Percentiles rank a stretch among this genome's conserved stretches.
phyloP scores from a whole-genome alignment of 1,139 yeast genomes.

The Schizosaccharomyces versatilis region DNA sequence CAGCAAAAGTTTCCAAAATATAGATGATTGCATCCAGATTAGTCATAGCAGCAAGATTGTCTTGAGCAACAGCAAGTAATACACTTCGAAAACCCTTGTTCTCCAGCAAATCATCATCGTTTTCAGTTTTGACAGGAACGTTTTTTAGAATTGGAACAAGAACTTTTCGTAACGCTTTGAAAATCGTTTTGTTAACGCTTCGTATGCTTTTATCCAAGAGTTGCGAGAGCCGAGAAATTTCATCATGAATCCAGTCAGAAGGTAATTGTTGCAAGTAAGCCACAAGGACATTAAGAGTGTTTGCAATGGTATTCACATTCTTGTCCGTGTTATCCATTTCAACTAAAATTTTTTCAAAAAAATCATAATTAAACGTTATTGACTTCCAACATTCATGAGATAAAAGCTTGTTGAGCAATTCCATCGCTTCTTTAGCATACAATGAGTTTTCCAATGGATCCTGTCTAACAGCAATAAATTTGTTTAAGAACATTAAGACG shows the following conservation, averaged over 20 bases:
- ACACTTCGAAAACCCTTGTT: constrained; percentile 43
- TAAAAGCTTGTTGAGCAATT: constrained; percentile 22
- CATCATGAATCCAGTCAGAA: constrained; percentile 48
- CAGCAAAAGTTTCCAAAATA: constrained; percentile 61
- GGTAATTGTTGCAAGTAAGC: constrained; percentile 63
- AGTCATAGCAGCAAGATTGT: constrained; percentile 50
- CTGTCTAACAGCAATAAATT: constrained; percentile 73
- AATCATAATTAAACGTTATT: constrained; percentile 58
- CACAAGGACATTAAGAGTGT: constrained; percentile 77
- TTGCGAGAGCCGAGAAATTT: constrained; percentile 42
- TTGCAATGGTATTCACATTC: constrained; percentile 52
- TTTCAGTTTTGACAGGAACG: constrained; percentile 21
- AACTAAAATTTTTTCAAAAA: constrained; percentile 67
- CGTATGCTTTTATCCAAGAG: constrained; percentile 63
- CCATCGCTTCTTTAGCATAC: constrained; percentile 16
- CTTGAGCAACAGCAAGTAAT: constrained; percentile 49
- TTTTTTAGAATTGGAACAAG: constrained; percentile 44
- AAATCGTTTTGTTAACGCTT: constrained; percentile 29
- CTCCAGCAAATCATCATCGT: constrained; percentile 25
- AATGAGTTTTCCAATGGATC: constrained; percentile 68
- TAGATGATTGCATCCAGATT: constrained; percentile 79
- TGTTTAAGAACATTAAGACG: constrained; percentile 62
- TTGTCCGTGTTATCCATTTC: constrained; percentile 52
- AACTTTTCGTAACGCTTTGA: constrained; percentile 37
- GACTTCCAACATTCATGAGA: constrained; percentile 68